Evolutionary conservation across 805 yeast species (phyloP), one percentile per base, ranked within the genome.

Genomic region (Dipodascopsis tothii): DNA sequence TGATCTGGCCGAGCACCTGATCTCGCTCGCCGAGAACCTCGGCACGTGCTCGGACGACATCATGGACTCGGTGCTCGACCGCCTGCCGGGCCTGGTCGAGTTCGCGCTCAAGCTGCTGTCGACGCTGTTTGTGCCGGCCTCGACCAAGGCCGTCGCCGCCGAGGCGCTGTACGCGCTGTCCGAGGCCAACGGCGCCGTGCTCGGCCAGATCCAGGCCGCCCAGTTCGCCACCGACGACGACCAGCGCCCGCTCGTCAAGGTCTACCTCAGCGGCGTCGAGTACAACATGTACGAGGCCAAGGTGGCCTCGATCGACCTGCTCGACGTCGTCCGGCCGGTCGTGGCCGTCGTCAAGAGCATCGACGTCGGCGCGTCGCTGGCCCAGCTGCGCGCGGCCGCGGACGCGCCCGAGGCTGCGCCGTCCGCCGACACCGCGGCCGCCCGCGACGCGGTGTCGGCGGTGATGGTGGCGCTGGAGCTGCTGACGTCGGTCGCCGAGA

Each of bases 391-490:
- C 11, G 37, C 6, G 3, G 4, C 11, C 3, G 40, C 20, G 5
- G 41, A 33, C 28, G 50, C 39, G 3, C 20, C 33, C 18, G 42
- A 37, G 35, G 33, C 20, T n/a, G 25, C 30, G 7, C 23, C 34
- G 21, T 16, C 44, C 3, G 35, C 20, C 30, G 32, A 22, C 7
- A 44, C 45, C 30, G 35, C 22, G 5, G 23, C 19, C 4, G 76
- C 83, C 2, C 72, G 73, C 50, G 63, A 71, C 35, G 71, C 74
- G 39, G 62, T 82, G 39, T 80, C 80, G 51, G 71, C 83, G 3
- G 65, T 83, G 19, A 94, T 85, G 54, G 70, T 81, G 0, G 69
- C 82, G 0, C 63, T 88, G 19, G 97, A 90, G 60, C 61, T 90
- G 25, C 67, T 85, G 20, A 77, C 96, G 1, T 82, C 88, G 1